These are phyloP conservation scores for Mycena alexandri DNA, from an alignment of 768 basidiomycete genomes.

Conservation along the genomic window DNA sequence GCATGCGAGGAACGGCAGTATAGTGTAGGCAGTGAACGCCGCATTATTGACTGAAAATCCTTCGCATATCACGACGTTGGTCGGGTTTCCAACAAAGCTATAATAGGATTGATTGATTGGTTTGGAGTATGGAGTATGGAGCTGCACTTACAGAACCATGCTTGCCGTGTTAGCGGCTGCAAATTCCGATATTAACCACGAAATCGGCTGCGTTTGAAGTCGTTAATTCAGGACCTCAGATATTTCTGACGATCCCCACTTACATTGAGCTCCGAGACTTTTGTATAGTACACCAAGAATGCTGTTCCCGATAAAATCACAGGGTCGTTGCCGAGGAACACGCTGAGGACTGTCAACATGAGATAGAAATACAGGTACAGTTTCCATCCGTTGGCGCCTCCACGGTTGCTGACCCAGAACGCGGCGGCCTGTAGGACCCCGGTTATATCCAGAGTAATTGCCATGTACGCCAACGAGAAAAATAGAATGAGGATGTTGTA, in stretches of 20 bases:
- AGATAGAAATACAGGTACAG: constrained; percentile 87
- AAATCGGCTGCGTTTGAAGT: constrained; percentile 57
- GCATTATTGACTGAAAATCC: constrained; percentile 85
- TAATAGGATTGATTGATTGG: neutral
- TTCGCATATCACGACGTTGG: constrained; percentile 93
- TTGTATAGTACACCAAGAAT: constrained; percentile 90
- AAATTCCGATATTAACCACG: constrained; percentile 84
- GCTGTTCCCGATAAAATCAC: constrained; percentile 91
- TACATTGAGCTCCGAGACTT: constrained; percentile 59
- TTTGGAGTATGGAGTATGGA: neutral
- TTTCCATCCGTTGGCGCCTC: constrained; percentile 77
- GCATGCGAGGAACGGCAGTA: constrained; percentile 83
- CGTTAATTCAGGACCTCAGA: neutral
- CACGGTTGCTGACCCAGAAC: constrained; percentile 88
- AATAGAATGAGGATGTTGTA: constrained; percentile 96
- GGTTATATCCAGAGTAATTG: constrained; percentile 90
- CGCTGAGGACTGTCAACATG: constrained; percentile 82
- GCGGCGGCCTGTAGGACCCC: constrained; percentile 90
- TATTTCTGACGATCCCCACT: neutral
- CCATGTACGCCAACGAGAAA: constrained; percentile 92
- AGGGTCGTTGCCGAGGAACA: constrained; percentile 93
- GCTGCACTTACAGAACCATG: constrained; percentile 58
- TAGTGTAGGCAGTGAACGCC: constrained; percentile 85
- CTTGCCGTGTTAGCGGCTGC: constrained; percentile 85
- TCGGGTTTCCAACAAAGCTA: constrained; percentile 88